These are phyloP conservation scores for Neonectria faginata DNA, from an alignment of 2,329 filamentous ascomycete genomes.

Conservation along the genomic window DNA sequence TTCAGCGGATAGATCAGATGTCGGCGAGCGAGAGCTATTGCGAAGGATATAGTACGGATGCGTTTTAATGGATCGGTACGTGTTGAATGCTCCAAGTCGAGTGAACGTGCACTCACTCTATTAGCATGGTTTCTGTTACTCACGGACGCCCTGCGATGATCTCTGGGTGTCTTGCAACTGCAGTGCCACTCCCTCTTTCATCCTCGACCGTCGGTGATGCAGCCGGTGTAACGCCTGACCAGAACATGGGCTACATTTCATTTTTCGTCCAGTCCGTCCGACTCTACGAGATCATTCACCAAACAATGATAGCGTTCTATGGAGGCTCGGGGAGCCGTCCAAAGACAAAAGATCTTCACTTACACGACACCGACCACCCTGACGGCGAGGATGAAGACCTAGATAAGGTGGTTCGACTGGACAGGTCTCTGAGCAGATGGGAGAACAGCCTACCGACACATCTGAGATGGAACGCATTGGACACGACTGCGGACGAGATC, in stretches of 20 bases:
- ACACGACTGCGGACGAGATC: conserved; percentile 40
- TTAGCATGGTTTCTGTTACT: conserved; percentile 51
- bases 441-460: conserved; percentile 46
- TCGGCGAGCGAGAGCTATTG: conserved; percentile 43
- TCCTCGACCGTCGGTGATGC: not conserved
- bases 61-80: conserved; percentile 54
- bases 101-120: not conserved
- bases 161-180: conserved; percentile 41
- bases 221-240: not conserved
- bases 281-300: conserved; percentile 54
- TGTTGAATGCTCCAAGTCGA: not conserved
- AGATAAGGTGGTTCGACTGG: conserved; percentile 48
- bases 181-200: conserved; percentile 45
- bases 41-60: conserved; percentile 53
- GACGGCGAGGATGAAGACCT: conserved; percentile 45
- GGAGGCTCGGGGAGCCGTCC: conserved; percentile 28
- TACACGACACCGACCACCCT: not conserved
- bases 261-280: conserved; percentile 53
- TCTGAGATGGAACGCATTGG: conserved; percentile 37
- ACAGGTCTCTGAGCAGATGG: conserved; percentile 49
- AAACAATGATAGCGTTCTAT: conserved; percentile 47
- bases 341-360: conserved; percentile 24
- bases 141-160: conserved; percentile 53
- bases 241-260: conserved; percentile 32
- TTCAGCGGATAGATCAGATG: conserved; percentile 39